phyloP scores from a whole-genome alignment of 257 asterid species.

The Penstemon eatonii region DNA sequence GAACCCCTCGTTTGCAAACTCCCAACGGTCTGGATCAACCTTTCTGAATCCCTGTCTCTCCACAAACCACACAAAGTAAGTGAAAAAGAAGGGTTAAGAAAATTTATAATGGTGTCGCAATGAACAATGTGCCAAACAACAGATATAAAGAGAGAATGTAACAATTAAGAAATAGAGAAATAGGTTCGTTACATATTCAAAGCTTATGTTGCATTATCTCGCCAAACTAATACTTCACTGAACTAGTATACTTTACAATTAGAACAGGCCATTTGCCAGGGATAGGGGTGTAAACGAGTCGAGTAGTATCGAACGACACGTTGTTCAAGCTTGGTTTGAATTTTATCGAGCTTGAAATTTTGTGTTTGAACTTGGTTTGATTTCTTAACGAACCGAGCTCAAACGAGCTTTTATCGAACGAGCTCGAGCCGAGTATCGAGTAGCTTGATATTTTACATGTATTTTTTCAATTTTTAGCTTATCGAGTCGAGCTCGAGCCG shows the following conservation, averaged over 20 bases:
- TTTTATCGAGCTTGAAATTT: too few species aligned
- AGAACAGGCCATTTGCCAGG: background rate
- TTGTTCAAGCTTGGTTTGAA: too few species aligned
- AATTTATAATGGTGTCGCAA: background rate
- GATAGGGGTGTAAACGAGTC: too few species aligned
- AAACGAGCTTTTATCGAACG: too few species aligned
- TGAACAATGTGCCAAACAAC: background rate
- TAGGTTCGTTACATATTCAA: too few species aligned
- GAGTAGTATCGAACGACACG: too few species aligned
- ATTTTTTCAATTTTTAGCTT: too few species aligned
- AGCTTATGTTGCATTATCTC: background rate
- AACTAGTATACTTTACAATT: conserved; percentile 3
- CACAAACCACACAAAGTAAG: conserved; percentile 15
- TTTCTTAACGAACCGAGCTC: too few species aligned
- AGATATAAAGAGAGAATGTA: background rate
- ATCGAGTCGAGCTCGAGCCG: too few species aligned
- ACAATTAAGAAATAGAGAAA: background rate
- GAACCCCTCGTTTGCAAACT: conserved; percentile 91
- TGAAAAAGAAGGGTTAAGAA: conserved; percentile 2
- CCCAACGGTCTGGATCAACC: conserved; percentile 96
- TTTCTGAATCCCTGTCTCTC: conserved; percentile 73
- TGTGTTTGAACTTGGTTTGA: too few species aligned
- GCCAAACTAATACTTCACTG: background rate
- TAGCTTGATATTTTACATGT: too few species aligned
- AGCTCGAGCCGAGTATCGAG: too few species aligned